Evolutionary conservation across 441 rosid species (phyloP).

Genomic region (Adansonia grandidieri): DNA sequence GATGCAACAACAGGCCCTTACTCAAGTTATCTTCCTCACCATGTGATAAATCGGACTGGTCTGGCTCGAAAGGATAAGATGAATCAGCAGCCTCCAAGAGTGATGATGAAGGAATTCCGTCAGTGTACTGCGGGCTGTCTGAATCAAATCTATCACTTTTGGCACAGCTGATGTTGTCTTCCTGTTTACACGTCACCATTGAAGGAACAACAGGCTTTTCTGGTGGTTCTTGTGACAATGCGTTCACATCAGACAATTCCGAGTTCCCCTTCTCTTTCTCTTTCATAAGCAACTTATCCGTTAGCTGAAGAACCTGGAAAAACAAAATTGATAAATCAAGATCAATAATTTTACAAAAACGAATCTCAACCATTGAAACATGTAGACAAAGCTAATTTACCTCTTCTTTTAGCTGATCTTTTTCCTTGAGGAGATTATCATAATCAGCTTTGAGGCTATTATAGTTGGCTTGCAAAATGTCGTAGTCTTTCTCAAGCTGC

Average conservation of each 20-base stretch:
- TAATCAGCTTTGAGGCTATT: constrained; percentile 55
- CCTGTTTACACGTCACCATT: constrained; percentile 47
- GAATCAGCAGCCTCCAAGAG: constrained; percentile 61
- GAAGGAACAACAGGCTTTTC: constrained; percentile 39
- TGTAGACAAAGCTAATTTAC: neutral
- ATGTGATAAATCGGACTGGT: constrained; percentile 63
- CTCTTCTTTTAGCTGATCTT: constrained; percentile 54
- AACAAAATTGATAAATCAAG: too few species aligned
- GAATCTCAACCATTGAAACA: too few species aligned
- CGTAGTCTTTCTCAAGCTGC: constrained; percentile 69
- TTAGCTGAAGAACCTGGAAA: constrained; percentile 48
- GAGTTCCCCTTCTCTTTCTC: constrained; percentile 40
- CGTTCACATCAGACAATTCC: constrained; percentile 36
- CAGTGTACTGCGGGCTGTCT: constrained; percentile 61
- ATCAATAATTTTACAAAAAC: neutral
- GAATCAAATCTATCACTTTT: constrained; percentile 62
- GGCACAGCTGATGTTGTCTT: constrained; percentile 51
- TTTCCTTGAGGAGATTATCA: constrained; percentile 53
- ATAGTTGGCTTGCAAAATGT: constrained; percentile 48
- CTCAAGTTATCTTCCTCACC: constrained; percentile 64
- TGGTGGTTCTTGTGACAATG: constrained; percentile 37
- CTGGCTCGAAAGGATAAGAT: constrained; percentile 53
- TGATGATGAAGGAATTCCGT: constrained; percentile 52
- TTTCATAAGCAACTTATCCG: constrained; percentile 44
- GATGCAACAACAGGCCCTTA: constrained; percentile 37